These are phyloP conservation scores for Lyophyllum decastes DNA, from an alignment of 768 basidiomycete species.

Conservation along the genomic window DNA sequence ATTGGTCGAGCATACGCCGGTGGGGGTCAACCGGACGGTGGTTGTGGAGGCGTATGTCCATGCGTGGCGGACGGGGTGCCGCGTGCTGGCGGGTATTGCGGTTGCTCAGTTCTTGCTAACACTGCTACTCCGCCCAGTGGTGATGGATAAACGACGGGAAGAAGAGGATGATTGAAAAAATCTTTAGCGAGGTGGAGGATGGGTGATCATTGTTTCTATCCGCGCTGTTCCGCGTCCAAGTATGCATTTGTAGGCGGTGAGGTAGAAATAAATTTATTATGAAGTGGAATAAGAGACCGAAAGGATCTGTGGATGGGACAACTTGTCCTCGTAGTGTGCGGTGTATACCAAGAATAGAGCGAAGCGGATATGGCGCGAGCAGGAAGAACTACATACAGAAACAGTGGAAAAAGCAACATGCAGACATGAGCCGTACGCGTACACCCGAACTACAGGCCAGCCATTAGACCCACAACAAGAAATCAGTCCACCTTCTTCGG, in stretches of 20 bases:
- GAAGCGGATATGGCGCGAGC: background rate
- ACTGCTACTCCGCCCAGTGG: constrained; percentile 15
- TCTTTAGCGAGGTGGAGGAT: too few species aligned
- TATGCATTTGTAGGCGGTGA: background rate
- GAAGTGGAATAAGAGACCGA: background rate
- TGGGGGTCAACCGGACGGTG: constrained; percentile 5
- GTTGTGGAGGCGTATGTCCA: constrained; percentile 20
- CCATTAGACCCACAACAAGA: background rate
- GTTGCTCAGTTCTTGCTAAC: constrained; percentile 20
- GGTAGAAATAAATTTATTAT: background rate
- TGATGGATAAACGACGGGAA: background rate
- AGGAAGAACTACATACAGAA: background rate
- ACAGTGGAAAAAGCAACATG: background rate
- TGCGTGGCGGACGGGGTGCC: constrained; percentile 21
- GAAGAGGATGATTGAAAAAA: background rate
- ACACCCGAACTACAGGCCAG: background rate
- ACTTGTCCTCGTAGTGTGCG: constrained; percentile 1
- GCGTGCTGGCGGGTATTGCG: constrained; percentile 21
- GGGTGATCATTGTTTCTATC: too few species aligned
- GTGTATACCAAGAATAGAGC: constrained; percentile 3
- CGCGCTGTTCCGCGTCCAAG: too few species aligned
- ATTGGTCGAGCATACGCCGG: constrained; percentile 12
- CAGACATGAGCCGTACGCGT: background rate
- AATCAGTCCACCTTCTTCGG: constrained; percentile 25
- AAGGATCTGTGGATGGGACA: background rate